Evolutionary conservation across 2,329 filamentous ascomycete species (phyloP).

Genomic region (Harringtonia aguacate): DNA sequence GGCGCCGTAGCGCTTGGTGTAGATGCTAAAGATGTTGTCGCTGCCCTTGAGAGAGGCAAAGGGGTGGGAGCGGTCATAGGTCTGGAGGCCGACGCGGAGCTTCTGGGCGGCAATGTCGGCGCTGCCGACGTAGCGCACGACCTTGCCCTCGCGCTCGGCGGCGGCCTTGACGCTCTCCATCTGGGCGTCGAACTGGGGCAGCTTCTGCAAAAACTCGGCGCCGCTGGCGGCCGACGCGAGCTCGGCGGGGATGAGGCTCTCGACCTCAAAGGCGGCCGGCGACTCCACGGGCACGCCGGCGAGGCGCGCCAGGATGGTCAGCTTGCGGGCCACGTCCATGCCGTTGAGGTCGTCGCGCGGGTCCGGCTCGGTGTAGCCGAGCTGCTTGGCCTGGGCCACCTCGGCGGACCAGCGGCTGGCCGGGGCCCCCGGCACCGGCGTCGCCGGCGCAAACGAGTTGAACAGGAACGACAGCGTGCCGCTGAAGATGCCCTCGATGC

Average conservation of each 20-base stretch:
- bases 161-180: constrained; percentile 83
- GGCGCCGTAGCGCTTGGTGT: constrained; percentile 85
- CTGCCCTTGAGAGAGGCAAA: constrained; percentile 94
- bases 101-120: constrained; percentile 72
- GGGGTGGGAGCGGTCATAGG: constrained; percentile 76
- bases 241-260: constrained; percentile 83
- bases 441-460: constrained; percentile 86
- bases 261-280: constrained; percentile 82
- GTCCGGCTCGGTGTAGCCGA: constrained; percentile 87
- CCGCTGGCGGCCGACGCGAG: constrained; percentile 67
- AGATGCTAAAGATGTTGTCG: constrained; percentile 98
- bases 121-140: constrained; percentile 87
- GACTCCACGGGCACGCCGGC: constrained; percentile 72
- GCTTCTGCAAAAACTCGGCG: constrained; percentile 72
- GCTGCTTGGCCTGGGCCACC: constrained; percentile 81
- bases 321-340: constrained; percentile 84
- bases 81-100: constrained; percentile 88
- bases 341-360: constrained; percentile 81
- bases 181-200: constrained; percentile 74
- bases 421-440: constrained; percentile 61
- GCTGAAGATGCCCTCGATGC: constrained; percentile 94
- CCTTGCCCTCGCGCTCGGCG: constrained; percentile 82
- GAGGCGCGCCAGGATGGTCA: constrained; percentile 86
- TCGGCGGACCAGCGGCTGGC: constrained; percentile 80
- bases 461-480: constrained; percentile 98